A percentile compares a stretch with the other conserved stretches of the same genome.
Conservation (phyloP, 768 basidiomycete species). For the Grammothele lineata region DNA sequence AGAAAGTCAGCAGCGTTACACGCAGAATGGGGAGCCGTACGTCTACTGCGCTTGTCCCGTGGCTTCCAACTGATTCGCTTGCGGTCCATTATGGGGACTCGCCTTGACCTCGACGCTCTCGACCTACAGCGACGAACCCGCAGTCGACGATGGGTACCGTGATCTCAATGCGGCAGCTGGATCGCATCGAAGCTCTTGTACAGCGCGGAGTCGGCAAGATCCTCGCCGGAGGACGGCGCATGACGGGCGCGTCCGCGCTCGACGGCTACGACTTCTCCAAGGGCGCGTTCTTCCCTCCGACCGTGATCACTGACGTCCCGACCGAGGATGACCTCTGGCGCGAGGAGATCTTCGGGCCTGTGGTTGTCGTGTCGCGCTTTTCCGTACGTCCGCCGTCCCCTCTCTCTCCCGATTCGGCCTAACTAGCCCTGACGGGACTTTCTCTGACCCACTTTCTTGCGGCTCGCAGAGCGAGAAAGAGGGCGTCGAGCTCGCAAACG, state of each 20-base stretch:
- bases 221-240: conserved; percentile 60
- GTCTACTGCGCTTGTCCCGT: conserved; percentile 2
- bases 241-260: conserved; percentile 56
- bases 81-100: too few species aligned
- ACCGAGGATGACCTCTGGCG: conserved; percentile 65
- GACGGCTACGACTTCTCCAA: conserved; percentile 69
- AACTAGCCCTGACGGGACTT: background rate
- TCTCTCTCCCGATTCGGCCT: background rate
- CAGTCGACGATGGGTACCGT: conserved; percentile 76
- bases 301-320: conserved; percentile 58
- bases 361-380: conserved; percentile 64
- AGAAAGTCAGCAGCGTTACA: conserved; percentile 59
- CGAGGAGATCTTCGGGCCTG: conserved; percentile 85
- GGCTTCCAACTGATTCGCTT: too few species aligned
- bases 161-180: conserved; percentile 62
- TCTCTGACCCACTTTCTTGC: background rate
- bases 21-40: conserved; percentile 75
- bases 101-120: background rate
- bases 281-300: conserved; percentile 80
- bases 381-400: conserved; percentile 28
- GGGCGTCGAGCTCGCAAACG: conserved; percentile 67
- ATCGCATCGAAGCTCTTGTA: conserved; percentile 57
- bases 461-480: conserved; percentile 50
- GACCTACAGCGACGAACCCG: conserved; percentile 56
- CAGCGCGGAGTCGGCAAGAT: conserved; percentile 43